These are phyloP conservation scores for sunflower (Helianthus annuus) DNA, from an alignment of 129 eudicot species.

Conservation along the genomic window HanXRQr2.0-SUNRISE NC_035446.2:165954615-165955114, in stretches of 20 bases:
- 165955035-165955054: neutral
- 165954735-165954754: conserved; percentile 37
- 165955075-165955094: conserved; percentile 20
- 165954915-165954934: conserved; percentile 31
- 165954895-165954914: conserved; percentile 26
- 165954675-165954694: conserved; percentile 52
- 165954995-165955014: conserved; percentile 7
- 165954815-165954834: neutral
- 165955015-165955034: neutral
- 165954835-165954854: neutral
- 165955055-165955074: neutral
- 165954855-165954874: conserved; percentile 33
- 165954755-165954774: conserved; percentile 43
- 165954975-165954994: neutral
- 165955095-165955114: neutral
- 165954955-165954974: conserved; percentile 21
- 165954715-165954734: conserved; percentile 40
- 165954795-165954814: neutral
- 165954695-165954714: conserved; percentile 25
- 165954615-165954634: conserved; percentile 19
- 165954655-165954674: conserved; percentile 51
- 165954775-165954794: conserved; percentile 6
- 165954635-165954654: conserved; percentile 26
- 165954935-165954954: conserved; percentile 37
- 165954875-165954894: conserved; percentile 32